Evolutionary conservation across 345 rosid species (phyloP), one percentile per base, ranked within the genome.

Genomic region (Citrus mangshanensis): DNA sequence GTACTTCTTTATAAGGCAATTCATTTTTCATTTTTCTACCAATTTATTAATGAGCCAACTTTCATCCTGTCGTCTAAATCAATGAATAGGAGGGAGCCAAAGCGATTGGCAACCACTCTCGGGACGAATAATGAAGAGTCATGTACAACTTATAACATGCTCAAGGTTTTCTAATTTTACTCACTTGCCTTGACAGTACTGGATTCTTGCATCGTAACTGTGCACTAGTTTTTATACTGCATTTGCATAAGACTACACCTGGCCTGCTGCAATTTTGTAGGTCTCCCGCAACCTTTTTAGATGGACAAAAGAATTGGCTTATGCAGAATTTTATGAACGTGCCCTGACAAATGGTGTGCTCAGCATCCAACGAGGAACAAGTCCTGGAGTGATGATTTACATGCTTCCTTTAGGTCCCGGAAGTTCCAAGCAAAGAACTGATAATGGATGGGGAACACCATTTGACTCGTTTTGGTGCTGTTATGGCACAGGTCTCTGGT

Each of bases 101-200:
- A 83, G 81, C 82, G 89, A n/a, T 49, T 89, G 77, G 92, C 92
- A 14, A 80, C 67, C 69, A 85, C 85, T 27, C 74, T 86, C 22
- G 34, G 28, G 30, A 9, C 81, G 0, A 88, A 89, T 77, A 87
- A 82, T 69, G 88, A 89, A 78, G 90, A 87, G 78, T 89, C 90
- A 34, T 86, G 92, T 81, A 71, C 90, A 30, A 89, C 90, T 58
- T 89, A 87, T 71, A 89, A 89, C 79, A 87, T 87, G 90, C 84
- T 87, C 49, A 54, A 54, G 58, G 58, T 54, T 16, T 54, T 51
- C 56, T 66, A 6, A 9, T 24, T 60, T 46, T 10, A n/a, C 30
- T 4, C 3, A 10, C 18, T 5, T 46, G 18, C 51, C 3, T 46
- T 46, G 5, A 46, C 0, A 13, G 51, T 5, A 46, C 16, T 1